These are phyloP conservation scores for Sanghuangporus weigelae DNA, from an alignment of 1,284 basidiomycete species.

Conservation along the genomic window DNA sequence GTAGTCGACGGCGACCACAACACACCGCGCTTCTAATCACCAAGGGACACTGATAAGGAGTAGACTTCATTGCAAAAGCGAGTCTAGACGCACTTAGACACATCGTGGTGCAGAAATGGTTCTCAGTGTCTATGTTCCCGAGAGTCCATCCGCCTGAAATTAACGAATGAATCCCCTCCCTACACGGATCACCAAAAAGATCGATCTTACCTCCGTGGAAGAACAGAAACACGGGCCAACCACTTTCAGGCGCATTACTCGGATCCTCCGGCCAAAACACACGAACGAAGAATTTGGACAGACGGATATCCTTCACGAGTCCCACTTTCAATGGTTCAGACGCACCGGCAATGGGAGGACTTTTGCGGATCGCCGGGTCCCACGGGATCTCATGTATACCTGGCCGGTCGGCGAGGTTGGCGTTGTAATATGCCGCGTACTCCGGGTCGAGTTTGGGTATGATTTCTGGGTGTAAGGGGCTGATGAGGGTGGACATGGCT, in stretches of 20 bases:
- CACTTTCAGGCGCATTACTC: conserved; percentile 31
- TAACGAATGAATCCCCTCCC: neutral
- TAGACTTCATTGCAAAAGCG: neutral
- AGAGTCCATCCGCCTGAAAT: conserved; percentile 65
- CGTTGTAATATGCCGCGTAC: conserved; percentile 53
- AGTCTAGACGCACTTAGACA: conserved; percentile 40
- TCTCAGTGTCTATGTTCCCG: conserved; percentile 54
- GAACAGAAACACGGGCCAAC: conserved; percentile 60
- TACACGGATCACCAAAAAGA: conserved; percentile 7
- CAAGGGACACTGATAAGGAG: conserved; percentile 30
- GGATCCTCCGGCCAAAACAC: conserved; percentile 53
- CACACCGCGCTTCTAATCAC: conserved; percentile 28
- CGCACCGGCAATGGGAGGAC: conserved; percentile 49
- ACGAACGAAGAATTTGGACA: conserved; percentile 44
- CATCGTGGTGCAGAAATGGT: conserved; percentile 52
- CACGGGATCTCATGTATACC: conserved; percentile 55
- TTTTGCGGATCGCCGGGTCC: conserved; percentile 50
- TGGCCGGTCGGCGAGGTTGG: conserved; percentile 36
- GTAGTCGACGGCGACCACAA: conserved; percentile 67
- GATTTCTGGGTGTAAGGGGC: conserved; percentile 57
- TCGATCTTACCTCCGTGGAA: conserved; percentile 51
- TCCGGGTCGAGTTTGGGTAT: conserved; percentile 53
- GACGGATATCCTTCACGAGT: conserved; percentile 39
- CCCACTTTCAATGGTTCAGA: conserved; percentile 51
- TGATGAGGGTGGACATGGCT: conserved; percentile 19